Base-by-base conservation (phyloP, 495 filamentous ascomycete species). In the Zalerion maritima region DNA sequence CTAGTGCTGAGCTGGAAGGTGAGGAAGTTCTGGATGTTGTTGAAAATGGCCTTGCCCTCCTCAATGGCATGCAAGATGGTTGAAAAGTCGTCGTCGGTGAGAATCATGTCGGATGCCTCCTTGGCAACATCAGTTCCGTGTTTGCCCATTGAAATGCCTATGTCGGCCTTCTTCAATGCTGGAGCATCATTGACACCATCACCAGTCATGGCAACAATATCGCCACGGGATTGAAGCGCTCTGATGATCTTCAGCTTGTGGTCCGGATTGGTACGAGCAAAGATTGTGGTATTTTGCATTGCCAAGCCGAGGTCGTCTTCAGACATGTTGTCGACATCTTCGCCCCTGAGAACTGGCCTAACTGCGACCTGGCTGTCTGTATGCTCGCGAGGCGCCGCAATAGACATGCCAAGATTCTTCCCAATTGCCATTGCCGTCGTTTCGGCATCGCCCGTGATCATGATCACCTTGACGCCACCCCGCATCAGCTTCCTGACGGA, bases 11-110 rank as follows among this genome's bases (percentile, higher is more conserved):
- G 75, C 57, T 97, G 89, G 56, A 97, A 97, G 0, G 89, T 97
- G 32, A 97, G 71, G 55, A 97, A 97, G 47, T 97, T 97, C 50
- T 97, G 89, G 37, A 97, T 94, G 55, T 97, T 97, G 62, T 92
- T 92, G 57, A 97, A 97, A 39, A 97, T 97, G 18, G 82, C 89
- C 52, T 97, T 97, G 47, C 89, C 91, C 55, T 97, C 89, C 49
- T 97, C 89, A 43, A 97, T 96, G 22, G 89, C 91, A 28, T 71
- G 80, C 4, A 97, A 64, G 38, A 97, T 97, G 3, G 89, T 97
- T 11, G 87, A 91, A 49, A 97, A 97, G 51, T 96, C 83, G 45
- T 97, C 89, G 46, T 96, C 86, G 0, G 87, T 94, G 31, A 97
- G 56, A 43, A 97, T 96, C 89, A 97, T 97, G 49, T 97, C 89